Conservation (phyloP, 176 grass and related monocot genomes). For the Lolium perenne region DNA sequence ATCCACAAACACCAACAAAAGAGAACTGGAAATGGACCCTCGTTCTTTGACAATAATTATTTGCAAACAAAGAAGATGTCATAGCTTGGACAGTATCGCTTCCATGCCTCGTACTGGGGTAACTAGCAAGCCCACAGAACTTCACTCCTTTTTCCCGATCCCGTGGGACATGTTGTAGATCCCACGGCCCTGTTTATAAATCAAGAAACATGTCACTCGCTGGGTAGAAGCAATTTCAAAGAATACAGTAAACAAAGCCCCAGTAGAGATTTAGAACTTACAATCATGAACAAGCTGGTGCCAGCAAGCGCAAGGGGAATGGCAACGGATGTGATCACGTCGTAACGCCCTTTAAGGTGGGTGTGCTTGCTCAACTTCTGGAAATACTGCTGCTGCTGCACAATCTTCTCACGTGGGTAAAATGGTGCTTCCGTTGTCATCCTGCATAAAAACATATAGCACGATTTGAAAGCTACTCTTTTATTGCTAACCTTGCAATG, state of each 20-base stretch:
- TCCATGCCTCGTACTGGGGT: constrained; percentile 23
- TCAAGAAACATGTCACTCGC: background rate
- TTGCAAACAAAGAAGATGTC: constrained; percentile 31
- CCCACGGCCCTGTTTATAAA: constrained; percentile 53
- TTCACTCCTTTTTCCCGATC: constrained; percentile 69
- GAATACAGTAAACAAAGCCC: background rate
- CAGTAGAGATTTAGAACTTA: constrained; percentile 33
- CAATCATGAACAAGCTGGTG: constrained; percentile 59
- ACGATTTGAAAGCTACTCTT: background rate
- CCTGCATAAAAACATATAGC: constrained; percentile 33
- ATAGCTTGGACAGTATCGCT: constrained; percentile 17
- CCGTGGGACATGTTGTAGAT: constrained; percentile 68
- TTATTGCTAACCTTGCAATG: background rate
- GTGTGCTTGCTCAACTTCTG: constrained; percentile 62
- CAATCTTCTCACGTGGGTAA: constrained; percentile 59
- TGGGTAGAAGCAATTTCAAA: background rate
- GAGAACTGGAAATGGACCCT: constrained; percentile 11
- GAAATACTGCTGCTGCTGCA: constrained; percentile 57
- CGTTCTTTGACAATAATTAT: constrained; percentile 50
- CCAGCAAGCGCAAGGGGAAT: constrained; percentile 69
- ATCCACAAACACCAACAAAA: constrained; percentile 40
- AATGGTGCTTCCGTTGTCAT: constrained; percentile 75
- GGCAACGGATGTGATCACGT: constrained; percentile 60
- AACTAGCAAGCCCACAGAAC: background rate
- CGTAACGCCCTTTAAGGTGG: constrained; percentile 64